Percentiles rank a stretch among this genome's conserved stretches.
Evolutionary conservation across 2,329 filamentous ascomycete species (phyloP).

Genomic region (Ascosphaera acerosa): DNA sequence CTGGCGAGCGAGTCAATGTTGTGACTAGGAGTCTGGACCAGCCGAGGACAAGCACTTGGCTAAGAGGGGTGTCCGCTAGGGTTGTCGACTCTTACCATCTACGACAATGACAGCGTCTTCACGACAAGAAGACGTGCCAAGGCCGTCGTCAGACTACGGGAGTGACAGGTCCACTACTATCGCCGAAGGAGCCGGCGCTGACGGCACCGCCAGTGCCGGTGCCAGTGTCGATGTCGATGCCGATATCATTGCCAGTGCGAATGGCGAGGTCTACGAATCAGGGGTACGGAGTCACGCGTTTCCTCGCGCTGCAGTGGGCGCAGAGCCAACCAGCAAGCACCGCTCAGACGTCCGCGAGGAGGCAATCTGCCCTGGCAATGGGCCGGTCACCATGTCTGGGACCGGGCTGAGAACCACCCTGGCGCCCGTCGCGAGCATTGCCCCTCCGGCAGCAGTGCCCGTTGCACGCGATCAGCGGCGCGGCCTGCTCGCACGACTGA

Average conservation of each 20-base stretch:
- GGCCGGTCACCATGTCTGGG: background rate
- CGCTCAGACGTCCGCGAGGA: background rate
- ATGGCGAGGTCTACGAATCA: too few species aligned
- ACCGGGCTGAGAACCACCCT: constrained; percentile 4
- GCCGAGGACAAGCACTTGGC: too few species aligned
- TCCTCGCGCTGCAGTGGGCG: too few species aligned
- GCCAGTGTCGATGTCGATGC: too few species aligned
- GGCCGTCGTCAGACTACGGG: background rate
- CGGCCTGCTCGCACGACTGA: constrained; percentile 45
- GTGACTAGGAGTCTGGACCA: too few species aligned
- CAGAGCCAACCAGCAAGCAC: background rate
- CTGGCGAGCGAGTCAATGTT: too few species aligned
- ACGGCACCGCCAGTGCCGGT: constrained; percentile 11
- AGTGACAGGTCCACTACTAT: background rate
- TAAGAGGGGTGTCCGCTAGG: too few species aligned
- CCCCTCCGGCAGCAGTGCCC: constrained; percentile 12
- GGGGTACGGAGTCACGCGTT: too few species aligned
- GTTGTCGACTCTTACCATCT: too few species aligned
- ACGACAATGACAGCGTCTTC: too few species aligned
- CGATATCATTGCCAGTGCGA: too few species aligned
- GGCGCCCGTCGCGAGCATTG: constrained; percentile 1
- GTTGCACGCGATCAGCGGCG: constrained; percentile 32
- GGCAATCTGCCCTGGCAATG: background rate
- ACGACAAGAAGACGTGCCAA: background rate
- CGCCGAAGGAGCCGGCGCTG: background rate